Percentiles rank a stretch among this genome's conserved stretches.
These are phyloP conservation scores for Cynara cardunculus DNA, from an alignment of 129 eudicot species.

Conservation along the genomic window DNA sequence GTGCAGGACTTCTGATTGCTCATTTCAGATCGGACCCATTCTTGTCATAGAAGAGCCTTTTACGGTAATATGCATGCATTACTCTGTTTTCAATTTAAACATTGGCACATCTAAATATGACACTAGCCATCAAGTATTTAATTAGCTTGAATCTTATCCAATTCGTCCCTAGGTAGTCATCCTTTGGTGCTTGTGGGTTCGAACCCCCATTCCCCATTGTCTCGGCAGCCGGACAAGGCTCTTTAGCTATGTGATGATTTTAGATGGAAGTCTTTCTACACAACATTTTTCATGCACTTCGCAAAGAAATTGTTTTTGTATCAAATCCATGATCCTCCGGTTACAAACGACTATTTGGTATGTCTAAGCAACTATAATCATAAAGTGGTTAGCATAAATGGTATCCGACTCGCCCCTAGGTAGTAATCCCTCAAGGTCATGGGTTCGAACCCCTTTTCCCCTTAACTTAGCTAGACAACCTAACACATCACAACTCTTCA, in stretches of 20 bases:
- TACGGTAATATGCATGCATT: constrained; percentile 45
- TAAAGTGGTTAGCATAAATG: too few species aligned
- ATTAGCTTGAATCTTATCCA: background rate
- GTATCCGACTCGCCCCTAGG: too few species aligned
- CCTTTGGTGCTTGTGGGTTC: background rate
- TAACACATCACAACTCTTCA: background rate
- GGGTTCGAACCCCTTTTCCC: background rate
- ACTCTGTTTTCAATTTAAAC: background rate
- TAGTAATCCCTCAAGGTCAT: too few species aligned
- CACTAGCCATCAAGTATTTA: background rate
- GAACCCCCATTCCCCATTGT: background rate
- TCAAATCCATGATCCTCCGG: background rate
- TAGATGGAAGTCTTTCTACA: too few species aligned
- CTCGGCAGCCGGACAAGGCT: background rate
- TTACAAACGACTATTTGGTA: background rate
- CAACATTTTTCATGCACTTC: background rate
- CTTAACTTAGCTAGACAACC: background rate
- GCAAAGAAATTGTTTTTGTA: background rate
- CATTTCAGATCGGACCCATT: constrained; percentile 86
- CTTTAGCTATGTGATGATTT: too few species aligned
- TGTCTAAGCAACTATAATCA: background rate
- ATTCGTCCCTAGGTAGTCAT: background rate
- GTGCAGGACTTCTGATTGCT: constrained; percentile 82
- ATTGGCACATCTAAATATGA: background rate
- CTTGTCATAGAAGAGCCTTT: constrained; percentile 91